phyloP scores from a whole-genome alignment of 2,329 filamentous ascomycete species.

The Penicillium sp. region DNA sequence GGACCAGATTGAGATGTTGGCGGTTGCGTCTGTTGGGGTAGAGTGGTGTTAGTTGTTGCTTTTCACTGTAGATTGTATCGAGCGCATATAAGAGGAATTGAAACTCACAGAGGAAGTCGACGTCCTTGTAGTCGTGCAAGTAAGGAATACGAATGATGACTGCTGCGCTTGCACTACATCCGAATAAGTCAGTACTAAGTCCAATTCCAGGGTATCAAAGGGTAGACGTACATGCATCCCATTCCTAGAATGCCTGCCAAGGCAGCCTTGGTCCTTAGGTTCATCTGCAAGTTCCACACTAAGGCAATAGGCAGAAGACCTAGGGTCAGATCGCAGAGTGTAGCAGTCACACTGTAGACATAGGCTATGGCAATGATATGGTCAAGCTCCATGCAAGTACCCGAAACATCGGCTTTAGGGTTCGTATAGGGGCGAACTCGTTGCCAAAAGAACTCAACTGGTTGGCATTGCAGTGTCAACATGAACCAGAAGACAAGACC shows the following conservation, averaged over 20 bases:
- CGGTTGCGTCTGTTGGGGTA: slow-evolving; percentile 29
- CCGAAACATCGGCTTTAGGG: slow-evolving; percentile 9
- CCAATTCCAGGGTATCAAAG: background rate
- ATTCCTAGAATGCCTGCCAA: slow-evolving; percentile 55
- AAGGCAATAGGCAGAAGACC: slow-evolving; percentile 56
- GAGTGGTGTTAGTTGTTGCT: slow-evolving; percentile 13
- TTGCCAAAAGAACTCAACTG: slow-evolving; percentile 53
- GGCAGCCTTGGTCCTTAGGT: slow-evolving; percentile 50
- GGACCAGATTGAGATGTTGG: slow-evolving; percentile 43
- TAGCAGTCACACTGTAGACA: slow-evolving; percentile 50
- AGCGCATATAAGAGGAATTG: background rate
- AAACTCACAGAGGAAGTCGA: slow-evolving; percentile 35
- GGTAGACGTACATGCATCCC: slow-evolving; percentile 50
- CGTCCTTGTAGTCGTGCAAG: slow-evolving; percentile 32
- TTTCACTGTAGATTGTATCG: background rate
- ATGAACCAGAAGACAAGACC: slow-evolving; percentile 52
- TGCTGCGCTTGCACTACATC: slow-evolving; percentile 34
- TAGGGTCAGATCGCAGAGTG: slow-evolving; percentile 52
- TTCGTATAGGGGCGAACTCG: slow-evolving; percentile 19
- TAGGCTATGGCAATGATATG: slow-evolving; percentile 55
- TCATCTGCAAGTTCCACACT: slow-evolving; percentile 57
- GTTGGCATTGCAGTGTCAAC: slow-evolving; percentile 54
- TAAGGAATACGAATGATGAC: slow-evolving; percentile 39
- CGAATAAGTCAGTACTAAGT: background rate
- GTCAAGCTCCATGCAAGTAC: slow-evolving; percentile 43